phyloP scores from a whole-genome alignment of 2,329 filamentous ascomycete species.

The Alternaria consortialis region DNA sequence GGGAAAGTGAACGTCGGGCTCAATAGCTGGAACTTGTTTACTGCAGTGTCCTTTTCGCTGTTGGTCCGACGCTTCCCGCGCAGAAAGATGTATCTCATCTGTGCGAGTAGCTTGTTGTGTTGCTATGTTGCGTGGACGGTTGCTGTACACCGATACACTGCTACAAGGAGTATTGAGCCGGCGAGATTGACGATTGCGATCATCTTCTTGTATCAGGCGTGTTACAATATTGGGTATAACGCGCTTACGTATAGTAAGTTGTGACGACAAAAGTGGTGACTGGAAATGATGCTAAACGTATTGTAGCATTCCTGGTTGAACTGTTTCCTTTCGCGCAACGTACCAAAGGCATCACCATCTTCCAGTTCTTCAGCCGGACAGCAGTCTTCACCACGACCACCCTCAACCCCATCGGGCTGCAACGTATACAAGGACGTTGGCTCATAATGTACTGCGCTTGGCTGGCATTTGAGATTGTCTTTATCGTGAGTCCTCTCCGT shows the following conservation, averaged over 20 bases:
- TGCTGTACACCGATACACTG: constrained; percentile 61
- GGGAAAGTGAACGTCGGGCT: constrained; percentile 62
- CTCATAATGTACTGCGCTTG: constrained; percentile 69
- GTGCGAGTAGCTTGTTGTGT: constrained; percentile 43
- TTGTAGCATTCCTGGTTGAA: constrained; percentile 59
- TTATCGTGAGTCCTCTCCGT: constrained; percentile 54
- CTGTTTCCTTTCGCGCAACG: constrained; percentile 60
- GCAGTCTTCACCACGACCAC: constrained; percentile 68
- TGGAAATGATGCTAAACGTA: constrained; percentile 2
- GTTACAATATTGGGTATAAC: constrained; percentile 71
- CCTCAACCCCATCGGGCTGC: constrained; percentile 70
- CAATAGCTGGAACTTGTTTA: constrained; percentile 66
- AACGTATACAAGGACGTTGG: constrained; percentile 68
- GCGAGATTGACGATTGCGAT: constrained; percentile 56
- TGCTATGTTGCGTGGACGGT: constrained; percentile 50
- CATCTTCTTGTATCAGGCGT: constrained; percentile 60
- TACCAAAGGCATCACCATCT: constrained; percentile 60
- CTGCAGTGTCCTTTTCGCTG: constrained; percentile 64
- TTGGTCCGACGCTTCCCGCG: constrained; percentile 65
- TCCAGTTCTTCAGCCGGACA: constrained; percentile 70
- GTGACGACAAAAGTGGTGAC: background rate
- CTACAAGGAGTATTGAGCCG: constrained; percentile 44
- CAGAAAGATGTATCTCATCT: constrained; percentile 63
- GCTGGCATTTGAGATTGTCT: constrained; percentile 67
- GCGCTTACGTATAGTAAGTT: constrained; percentile 65